phyloP scores from a whole-genome alignment of 176 grass and related monocot species.

The Oropetium thomaeum region DNA sequence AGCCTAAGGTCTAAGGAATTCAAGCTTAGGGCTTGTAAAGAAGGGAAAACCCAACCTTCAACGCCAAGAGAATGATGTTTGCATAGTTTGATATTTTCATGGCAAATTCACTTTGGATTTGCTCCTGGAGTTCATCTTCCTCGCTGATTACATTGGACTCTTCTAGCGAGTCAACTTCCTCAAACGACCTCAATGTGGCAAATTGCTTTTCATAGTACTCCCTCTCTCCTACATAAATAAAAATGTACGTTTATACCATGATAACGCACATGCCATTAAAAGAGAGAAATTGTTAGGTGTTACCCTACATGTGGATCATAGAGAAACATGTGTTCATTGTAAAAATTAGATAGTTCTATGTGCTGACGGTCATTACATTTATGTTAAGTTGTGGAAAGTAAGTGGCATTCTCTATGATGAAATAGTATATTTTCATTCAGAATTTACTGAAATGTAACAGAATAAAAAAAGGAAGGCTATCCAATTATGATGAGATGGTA shows the following conservation, averaged over 20 bases:
- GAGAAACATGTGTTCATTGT: background rate
- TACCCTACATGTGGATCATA: background rate
- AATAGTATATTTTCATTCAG: background rate
- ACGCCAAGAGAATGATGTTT: conserved; percentile 75
- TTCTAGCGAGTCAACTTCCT: conserved; percentile 67
- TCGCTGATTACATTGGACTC: conserved; percentile 52
- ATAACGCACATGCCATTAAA: background rate
- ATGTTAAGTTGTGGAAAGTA: background rate
- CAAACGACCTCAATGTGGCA: conserved; percentile 74
- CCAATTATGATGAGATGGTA: background rate
- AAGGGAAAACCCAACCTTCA: conserved; percentile 50
- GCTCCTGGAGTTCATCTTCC: conserved; percentile 57
- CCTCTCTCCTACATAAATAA: conserved; percentile 55
- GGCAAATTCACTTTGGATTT: conserved; percentile 82
- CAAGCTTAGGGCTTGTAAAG: background rate
- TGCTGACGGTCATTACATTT: background rate
- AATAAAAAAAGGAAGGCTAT: background rate
- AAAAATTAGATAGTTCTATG: background rate
- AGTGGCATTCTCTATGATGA: background rate
- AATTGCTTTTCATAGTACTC: conserved; percentile 91
- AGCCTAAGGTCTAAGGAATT: background rate
- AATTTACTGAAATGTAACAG: background rate
- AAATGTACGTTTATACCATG: background rate
- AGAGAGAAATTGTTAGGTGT: background rate
- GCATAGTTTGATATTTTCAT: conserved; percentile 94